A percentile compares a stretch with the other conserved stretches of the same genome.
Conservation (phyloP, 768 basidiomycete species). For the Collybiopsis luxurians region DNA sequence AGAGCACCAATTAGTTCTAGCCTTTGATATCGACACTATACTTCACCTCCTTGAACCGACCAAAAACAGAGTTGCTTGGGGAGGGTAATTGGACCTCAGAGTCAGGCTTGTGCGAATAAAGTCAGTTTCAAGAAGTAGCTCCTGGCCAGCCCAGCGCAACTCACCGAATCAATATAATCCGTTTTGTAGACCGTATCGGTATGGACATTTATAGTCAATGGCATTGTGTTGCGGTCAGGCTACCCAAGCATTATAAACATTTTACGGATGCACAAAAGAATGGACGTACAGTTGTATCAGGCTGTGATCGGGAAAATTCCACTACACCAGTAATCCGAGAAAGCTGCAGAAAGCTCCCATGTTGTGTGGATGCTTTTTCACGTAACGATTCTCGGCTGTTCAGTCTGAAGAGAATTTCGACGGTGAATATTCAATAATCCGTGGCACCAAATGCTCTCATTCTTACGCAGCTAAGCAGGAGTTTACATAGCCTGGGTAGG, state of each 20-base stretch:
- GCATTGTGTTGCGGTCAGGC: not conserved
- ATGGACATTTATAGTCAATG: constrained; percentile 28
- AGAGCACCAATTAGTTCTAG: too few species aligned
- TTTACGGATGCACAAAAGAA: too few species aligned
- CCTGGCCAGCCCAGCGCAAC: not conserved
- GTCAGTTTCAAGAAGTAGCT: too few species aligned
- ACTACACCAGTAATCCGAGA: constrained; percentile 28
- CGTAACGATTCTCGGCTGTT: constrained; percentile 48
- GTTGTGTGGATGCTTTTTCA: constrained; percentile 31
- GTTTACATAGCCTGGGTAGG: constrained; percentile 46
- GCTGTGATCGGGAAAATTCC: too few species aligned
- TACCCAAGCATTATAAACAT: too few species aligned
- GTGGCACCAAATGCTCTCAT: not conserved
- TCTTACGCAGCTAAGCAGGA: constrained; percentile 49
- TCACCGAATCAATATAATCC: constrained; percentile 24
- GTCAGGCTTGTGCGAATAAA: too few species aligned
- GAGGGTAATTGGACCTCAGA: too few species aligned
- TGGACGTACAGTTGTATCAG: too few species aligned
- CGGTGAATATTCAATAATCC: not conserved
- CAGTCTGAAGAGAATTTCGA: constrained; percentile 25
- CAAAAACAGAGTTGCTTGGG: too few species aligned
- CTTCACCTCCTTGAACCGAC: too few species aligned
- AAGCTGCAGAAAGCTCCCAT: constrained; percentile 33
- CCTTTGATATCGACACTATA: too few species aligned
- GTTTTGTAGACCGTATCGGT: constrained; percentile 30